A percentile compares a stretch with the other conserved stretches of the same genome.
Conservation (phyloP, 176 grass and related monocot species). For the Musa acuminata region DNA sequence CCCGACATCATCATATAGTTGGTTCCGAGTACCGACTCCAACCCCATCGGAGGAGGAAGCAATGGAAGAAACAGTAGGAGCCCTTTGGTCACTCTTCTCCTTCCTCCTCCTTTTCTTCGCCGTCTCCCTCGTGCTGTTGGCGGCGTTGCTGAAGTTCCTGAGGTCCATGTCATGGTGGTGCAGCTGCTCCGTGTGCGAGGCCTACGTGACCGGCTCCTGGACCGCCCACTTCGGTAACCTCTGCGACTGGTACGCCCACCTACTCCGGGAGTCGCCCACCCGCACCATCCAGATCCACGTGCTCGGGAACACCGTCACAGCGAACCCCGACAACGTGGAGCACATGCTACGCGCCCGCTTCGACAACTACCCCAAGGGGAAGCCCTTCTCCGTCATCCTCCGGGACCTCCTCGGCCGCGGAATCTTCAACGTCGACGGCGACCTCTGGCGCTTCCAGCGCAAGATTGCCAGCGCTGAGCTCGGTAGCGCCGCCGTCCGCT, state of each 20-base stretch:
- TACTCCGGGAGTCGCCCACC: conserved; percentile 56
- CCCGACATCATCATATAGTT: neutral
- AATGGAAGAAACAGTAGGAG: neutral
- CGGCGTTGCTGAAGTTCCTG: conserved; percentile 18
- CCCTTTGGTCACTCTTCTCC: conserved; percentile 35
- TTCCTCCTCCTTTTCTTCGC: conserved; percentile 33
- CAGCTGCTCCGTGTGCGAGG: conserved; percentile 29
- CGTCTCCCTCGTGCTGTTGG: conserved; percentile 31
- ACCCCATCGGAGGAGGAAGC: neutral
- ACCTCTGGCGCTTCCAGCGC: conserved; percentile 4
- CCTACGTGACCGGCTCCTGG: conserved; percentile 64
- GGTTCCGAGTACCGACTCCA: too few species aligned
- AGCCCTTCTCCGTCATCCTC: conserved; percentile 9
- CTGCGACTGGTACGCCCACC: conserved; percentile 81
- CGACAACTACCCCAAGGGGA: conserved; percentile 9
- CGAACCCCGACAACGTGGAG: conserved; percentile 20
- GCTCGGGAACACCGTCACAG: conserved; percentile 28
- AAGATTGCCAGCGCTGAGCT: neutral
- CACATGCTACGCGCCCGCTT: conserved; percentile 9
- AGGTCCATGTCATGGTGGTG: conserved; percentile 54
- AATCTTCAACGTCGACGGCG: conserved; percentile 8
- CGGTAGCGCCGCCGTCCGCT: neutral
- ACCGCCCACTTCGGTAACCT: conserved; percentile 74
- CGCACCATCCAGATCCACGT: conserved; percentile 80
- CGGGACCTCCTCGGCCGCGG: conserved; percentile 13